Conservation (phyloP, 805 yeast species). For the Yamadazyma insecticola region DNA sequence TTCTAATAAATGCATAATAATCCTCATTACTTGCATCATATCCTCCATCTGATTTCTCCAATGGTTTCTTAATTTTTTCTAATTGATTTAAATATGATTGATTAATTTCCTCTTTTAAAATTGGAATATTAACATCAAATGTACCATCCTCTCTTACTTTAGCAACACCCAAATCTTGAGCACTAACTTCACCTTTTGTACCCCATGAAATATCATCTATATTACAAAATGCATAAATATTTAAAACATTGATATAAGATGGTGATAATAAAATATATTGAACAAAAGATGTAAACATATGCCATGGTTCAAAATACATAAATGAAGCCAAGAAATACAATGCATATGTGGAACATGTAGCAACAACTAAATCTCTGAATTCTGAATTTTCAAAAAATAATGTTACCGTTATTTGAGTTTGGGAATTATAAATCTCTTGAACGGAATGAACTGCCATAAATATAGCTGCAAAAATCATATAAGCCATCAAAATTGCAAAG, state of each 20-base stretch:
- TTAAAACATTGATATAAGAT: slow-evolving; percentile 51
- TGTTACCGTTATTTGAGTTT: slow-evolving; percentile 37
- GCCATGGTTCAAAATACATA: slow-evolving; percentile 64
- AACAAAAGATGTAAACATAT: slow-evolving; percentile 50
- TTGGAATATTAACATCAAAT: slow-evolving; percentile 50
- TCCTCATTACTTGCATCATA: slow-evolving; percentile 33
- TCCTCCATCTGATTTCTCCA: slow-evolving; percentile 24
- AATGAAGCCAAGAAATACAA: slow-evolving; percentile 56
- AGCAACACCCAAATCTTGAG: slow-evolving; percentile 51
- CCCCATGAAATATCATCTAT: slow-evolving; percentile 75
- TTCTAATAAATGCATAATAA: slow-evolving; percentile 41
- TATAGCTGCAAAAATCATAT: slow-evolving; percentile 55
- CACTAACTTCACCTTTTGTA: slow-evolving; percentile 65
- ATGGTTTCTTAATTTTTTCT: slow-evolving; percentile 45
- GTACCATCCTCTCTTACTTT: slow-evolving; percentile 52
- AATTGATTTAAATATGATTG: slow-evolving; percentile 49
- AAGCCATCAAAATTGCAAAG: slow-evolving; percentile 58
- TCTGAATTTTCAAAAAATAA: slow-evolving; percentile 44
- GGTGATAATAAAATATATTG: slow-evolving; percentile 51
- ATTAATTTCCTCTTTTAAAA: slow-evolving; percentile 49
- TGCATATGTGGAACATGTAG: slow-evolving; percentile 57
- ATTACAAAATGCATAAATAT: slow-evolving; percentile 66
- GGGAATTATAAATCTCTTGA: slow-evolving; percentile 24
- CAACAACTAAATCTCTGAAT: slow-evolving; percentile 50
- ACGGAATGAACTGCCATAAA: slow-evolving; percentile 53